Conservation (phyloP, 1,284 basidiomycete species). For the Melanopsichium pennsylvanicum region DNA sequence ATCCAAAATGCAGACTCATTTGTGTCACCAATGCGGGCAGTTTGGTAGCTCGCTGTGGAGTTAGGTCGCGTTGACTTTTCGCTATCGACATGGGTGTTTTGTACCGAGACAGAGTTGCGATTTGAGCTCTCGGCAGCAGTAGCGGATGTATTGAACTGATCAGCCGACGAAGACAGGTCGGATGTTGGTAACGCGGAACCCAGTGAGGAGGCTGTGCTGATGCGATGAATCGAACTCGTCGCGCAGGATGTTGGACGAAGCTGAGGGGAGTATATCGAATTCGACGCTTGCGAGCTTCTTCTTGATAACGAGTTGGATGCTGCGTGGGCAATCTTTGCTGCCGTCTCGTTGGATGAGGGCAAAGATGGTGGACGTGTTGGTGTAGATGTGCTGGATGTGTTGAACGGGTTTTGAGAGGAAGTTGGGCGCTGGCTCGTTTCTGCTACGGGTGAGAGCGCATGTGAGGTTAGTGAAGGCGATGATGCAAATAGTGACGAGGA, state of each 20-base stretch:
- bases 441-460: conserved; percentile 9
- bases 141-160: neutral
- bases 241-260: conserved; percentile 25
- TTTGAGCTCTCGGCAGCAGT: neutral
- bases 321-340: conserved; percentile 40
- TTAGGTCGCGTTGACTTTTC: conserved; percentile 15
- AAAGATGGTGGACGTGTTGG: conserved; percentile 39
- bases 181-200: neutral
- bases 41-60: conserved; percentile 30
- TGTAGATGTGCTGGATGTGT: conserved; percentile 8
- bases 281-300: conserved; percentile 39
- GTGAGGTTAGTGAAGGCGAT: conserved; percentile 1
- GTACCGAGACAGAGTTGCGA: neutral
- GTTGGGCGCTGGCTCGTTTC: conserved; percentile 7
- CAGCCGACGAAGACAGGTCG: too few species aligned
- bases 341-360: conserved; percentile 36
- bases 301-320: conserved; percentile 26
- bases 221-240: conserved; percentile 17
- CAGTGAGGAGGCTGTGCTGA: conserved; percentile 9
- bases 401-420: conserved; percentile 12
- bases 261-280: conserved; percentile 16
- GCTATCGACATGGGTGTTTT: neutral
- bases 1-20: neutral
- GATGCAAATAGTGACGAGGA: conserved; percentile 1
- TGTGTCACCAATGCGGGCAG: conserved; percentile 9